A percentile compares a stretch with the other conserved stretches of the same genome.
Evolutionary conservation across 768 basidiomycete species (phyloP).

Genomic region (Rickenella mellea): DNA sequence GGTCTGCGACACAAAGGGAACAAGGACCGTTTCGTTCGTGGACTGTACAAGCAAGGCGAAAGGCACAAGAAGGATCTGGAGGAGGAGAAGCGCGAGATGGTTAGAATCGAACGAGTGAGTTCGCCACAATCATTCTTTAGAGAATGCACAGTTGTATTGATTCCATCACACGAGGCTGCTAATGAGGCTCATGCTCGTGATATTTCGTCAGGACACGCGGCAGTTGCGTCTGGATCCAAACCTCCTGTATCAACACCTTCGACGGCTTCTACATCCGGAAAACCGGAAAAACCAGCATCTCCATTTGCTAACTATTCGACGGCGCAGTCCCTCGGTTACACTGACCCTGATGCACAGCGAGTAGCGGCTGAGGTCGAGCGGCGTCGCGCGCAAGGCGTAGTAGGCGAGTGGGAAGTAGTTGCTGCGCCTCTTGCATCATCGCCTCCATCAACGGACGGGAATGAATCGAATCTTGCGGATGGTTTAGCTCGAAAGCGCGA

Average conservation of each 20-base stretch:
- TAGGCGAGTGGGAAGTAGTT: conserved; percentile 73
- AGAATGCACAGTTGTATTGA: conserved; percentile 3
- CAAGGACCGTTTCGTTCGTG: conserved; percentile 83
- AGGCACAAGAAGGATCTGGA: conserved; percentile 77
- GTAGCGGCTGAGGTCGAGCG: conserved; percentile 50
- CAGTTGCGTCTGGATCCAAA: conserved; percentile 19
- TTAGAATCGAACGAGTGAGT: conserved; percentile 68
- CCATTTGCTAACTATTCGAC: conserved; percentile 84
- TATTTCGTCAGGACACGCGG: conserved; percentile 48
- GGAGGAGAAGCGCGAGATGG: conserved; percentile 85
- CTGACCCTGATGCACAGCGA: conserved; percentile 66
- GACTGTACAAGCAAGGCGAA: conserved; percentile 88
- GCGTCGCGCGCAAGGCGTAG: conserved; percentile 55
- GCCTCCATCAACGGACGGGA: conserved; percentile 8
- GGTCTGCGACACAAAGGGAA: conserved; percentile 93
- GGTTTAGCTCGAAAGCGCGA: conserved; percentile 12
- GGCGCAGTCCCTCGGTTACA: conserved; percentile 72
- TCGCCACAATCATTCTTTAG: not conserved
- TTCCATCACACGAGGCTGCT: conserved; percentile 45
- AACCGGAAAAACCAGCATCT: conserved; percentile 42
- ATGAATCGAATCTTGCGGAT: conserved; percentile 3
- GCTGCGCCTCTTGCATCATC: conserved; percentile 20
- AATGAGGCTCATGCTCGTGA: conserved; percentile 73
- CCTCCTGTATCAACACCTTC: conserved; percentile 7
- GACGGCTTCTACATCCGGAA: conserved; percentile 26